Base-by-base conservation (phyloP, 73 alveolate genomes). In the Blepharisma stoltei region DNA sequence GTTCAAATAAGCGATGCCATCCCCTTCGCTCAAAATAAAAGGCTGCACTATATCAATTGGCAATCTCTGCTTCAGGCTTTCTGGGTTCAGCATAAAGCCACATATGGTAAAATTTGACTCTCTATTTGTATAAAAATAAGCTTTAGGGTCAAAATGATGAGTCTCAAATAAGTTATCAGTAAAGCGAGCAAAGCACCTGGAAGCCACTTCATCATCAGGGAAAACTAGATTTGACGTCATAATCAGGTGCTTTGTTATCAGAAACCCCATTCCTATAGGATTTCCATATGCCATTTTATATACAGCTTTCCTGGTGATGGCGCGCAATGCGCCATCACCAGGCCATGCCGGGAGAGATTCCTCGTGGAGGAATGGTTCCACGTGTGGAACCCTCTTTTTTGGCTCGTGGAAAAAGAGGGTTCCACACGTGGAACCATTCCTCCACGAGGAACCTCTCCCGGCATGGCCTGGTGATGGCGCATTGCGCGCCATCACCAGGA, bases 251-350 rank as follows among this genome's bases (percentile, higher is more conserved):
- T 52, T 52, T 52, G 66, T 52, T 0, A 52, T 52, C 23, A 52
- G 4, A 52, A 52, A 52, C n/a, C 66, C 66, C 66, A 52, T 52
- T 52, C 66, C 66, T 52, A 52, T 14, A 52, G 66, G 66, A 14
- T 11, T 14, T 52, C 66, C 66, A 52, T 52, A 52, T 20, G 27
- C 66, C n/a, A 20, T 52, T 52, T 52, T 52, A 52, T 52, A n/a
- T n/a, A n/a, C n/a, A n/a, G n/a, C n/a, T n/a, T n/a, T n/a, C n/a
- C n/a, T n/a, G n/a, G n/a, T n/a, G n/a, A n/a, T n/a, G n/a, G n/a
- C n/a, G n/a, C n/a, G n/a, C n/a, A n/a, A n/a, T n/a, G n/a, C n/a
- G n/a, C n/a, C n/a, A n/a, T n/a, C n/a, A n/a, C n/a, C n/a, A n/a
- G n/a, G n/a, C n/a, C n/a, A n/a, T n/a, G n/a, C n/a, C n/a, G n/a